Conservation (phyloP, 202 grass and related monocot genomes). For the Panicum hallii region DNA sequence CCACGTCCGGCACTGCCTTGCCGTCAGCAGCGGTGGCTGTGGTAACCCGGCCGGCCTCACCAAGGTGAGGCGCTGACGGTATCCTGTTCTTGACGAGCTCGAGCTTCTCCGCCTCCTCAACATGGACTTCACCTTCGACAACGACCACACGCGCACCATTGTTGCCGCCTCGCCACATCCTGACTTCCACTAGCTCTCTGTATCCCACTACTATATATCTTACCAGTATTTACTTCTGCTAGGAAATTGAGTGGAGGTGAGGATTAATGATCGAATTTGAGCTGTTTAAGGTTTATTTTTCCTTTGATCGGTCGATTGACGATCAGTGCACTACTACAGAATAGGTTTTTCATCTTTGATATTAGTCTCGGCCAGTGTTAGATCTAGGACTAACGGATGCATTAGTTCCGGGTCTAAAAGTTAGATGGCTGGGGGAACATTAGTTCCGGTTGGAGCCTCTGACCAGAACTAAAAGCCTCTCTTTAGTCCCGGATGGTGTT, state of each 20-base stretch:
- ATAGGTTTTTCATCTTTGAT: no score
- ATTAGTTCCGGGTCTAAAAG: no score
- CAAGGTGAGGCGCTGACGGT: no score
- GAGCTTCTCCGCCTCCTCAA: conserved; percentile 24
- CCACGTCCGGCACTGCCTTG: background rate
- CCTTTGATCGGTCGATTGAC: background rate
- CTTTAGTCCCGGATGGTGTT: no score
- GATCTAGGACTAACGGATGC: no score
- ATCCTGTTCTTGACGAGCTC: background rate
- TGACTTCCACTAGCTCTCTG: background rate
- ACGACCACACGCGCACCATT: background rate
- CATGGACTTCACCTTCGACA: conserved; percentile 20
- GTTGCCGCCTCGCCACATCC: conserved; percentile 4
- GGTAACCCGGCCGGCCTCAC: background rate
- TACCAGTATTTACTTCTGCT: background rate
- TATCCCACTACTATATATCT: background rate
- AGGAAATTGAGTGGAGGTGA: background rate
- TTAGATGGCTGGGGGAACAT: no score
- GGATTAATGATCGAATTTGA: background rate
- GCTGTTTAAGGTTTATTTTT: background rate
- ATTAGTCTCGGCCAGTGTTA: no score
- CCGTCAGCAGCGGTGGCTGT: background rate
- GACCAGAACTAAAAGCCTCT: no score
- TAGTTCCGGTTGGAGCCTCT: no score
- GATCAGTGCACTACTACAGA: no score